A percentile compares a stretch with the other conserved stretches of the same genome.
These are phyloP conservation scores for Pythium aristosporum DNA, from an alignment of 352 stramenopile species.

Conservation along the genomic window DNA sequence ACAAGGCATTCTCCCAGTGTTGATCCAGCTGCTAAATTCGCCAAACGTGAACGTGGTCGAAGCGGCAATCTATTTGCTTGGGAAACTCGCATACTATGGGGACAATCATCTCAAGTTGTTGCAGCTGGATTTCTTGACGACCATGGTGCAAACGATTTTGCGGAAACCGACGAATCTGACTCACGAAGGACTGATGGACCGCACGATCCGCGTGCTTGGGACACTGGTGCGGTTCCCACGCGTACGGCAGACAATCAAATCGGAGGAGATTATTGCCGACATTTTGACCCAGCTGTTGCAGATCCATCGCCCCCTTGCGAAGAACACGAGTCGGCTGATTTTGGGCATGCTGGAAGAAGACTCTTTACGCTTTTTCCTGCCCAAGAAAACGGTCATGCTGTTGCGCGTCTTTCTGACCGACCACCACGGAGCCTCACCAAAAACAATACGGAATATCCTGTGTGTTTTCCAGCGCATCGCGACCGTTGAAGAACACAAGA, in stretches of 20 bases:
- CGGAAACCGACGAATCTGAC: constrained; percentile 36
- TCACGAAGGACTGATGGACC: constrained; percentile 57
- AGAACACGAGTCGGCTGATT: constrained; percentile 66
- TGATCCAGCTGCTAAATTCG: constrained; percentile 66
- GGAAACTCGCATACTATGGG: constrained; percentile 57
- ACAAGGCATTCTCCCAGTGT: constrained; percentile 37
- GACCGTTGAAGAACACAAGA: constrained; percentile 76
- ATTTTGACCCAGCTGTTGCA: constrained; percentile 64
- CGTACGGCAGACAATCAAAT: constrained; percentile 56
- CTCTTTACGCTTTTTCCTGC: constrained; percentile 79
- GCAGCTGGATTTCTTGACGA: constrained; percentile 55
- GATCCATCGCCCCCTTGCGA: constrained; percentile 48
- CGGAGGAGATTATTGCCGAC: constrained; percentile 71
- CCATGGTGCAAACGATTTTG: constrained; percentile 50
- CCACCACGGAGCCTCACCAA: constrained; percentile 29
- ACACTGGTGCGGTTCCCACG: constrained; percentile 57
- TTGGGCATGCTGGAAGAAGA: constrained; percentile 65
- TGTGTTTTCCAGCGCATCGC: constrained; percentile 54
- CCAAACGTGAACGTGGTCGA: constrained; percentile 60
- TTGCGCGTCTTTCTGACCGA: constrained; percentile 59
- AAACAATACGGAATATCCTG: constrained; percentile 68
- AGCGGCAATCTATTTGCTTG: constrained; percentile 54
- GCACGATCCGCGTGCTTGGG: constrained; percentile 55
- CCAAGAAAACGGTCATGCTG: constrained; percentile 72
- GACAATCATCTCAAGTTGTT: constrained; percentile 73